Base-by-base conservation (phyloP, 23 red algal genomes). In the Pyropia haitanensis region DNA sequence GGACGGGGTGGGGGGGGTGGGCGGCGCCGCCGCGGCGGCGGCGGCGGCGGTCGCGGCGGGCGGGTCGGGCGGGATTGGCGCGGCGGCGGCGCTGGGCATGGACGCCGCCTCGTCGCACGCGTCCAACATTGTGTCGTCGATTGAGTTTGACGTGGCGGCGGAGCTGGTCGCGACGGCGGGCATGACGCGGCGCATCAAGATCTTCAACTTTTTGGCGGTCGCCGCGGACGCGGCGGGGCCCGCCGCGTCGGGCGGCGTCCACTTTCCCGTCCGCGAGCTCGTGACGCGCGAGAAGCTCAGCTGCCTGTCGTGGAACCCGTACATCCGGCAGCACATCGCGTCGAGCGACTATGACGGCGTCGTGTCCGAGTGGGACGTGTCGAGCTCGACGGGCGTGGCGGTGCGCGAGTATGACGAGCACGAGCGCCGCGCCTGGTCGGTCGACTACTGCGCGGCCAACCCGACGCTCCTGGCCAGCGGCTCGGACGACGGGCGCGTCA, bases 231-330 rank as follows among this genome's bases (percentile, higher is more conserved):
- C 74, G 3, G 58, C 71, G 3, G 39, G 39, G 39, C 39, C 39
- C 10, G 27, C 21, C 58, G 21, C 21, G 0, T 18, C 26, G 18
- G 61, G 61, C 3, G 81, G 91, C 20, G 65, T 74, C 31, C 84
- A 98, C 70, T 98, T 88, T 62, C 94, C 94, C 24, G 76, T 98
- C 4, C 60, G 79, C n/a, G 94, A 98, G 67, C 81, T 98, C 27
- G 63, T 50, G 58, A 78, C 94, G 49, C 64, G 71, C 6, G 88
- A 80, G 13, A 98, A 98, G 69, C 44, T 98, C 2, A 85, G 77
- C 58, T 91, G 94, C 65, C 71, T 98, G 33, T 71, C 67, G 34
- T 98, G 94, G 94, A 98, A 89, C 44, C 79, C 86, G 27, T 81
- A 89, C 49, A 87, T 89, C 51, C 77, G 74, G 51, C 76, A 91